Conservation (phyloP, 331 rosid species). For the Stylosanthes scabra region DNA sequence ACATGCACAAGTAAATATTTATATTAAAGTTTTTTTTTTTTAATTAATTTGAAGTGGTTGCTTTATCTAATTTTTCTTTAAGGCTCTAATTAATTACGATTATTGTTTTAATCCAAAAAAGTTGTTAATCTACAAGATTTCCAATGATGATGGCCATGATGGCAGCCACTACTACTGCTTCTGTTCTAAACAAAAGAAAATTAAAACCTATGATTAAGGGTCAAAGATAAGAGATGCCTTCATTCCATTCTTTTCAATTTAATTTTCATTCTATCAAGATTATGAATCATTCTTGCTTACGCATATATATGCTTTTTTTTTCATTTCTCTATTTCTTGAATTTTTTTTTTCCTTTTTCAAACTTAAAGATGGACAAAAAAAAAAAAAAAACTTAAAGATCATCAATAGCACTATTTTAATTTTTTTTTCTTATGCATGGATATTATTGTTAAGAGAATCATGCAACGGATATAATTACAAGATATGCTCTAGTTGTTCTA, state of each 20-base stretch:
- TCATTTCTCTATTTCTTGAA: constrained; percentile 31
- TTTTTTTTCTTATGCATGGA: constrained; percentile 41
- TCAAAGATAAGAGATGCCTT: constrained; percentile 50
- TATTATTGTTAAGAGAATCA: constrained; percentile 45
- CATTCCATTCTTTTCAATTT: constrained; percentile 25
- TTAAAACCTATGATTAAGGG: constrained; percentile 53
- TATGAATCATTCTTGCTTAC: constrained; percentile 27
- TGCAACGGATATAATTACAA: constrained; percentile 34
- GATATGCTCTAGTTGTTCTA: constrained; percentile 49
- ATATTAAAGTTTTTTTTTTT: constrained; percentile 23
- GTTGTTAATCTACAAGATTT: constrained; percentile 48
- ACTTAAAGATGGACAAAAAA: too few relatives aligned
- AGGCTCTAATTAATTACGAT: constrained; percentile 35
- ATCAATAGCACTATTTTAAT: constrained; percentile 32
- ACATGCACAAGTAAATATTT: constrained; percentile 46
- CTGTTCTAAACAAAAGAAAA: constrained; percentile 46
- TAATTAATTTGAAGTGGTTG: neutral
- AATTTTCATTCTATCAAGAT: constrained; percentile 14
- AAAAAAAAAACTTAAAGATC: too few relatives aligned
- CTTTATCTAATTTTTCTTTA: constrained; percentile 40
- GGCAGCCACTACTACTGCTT: constrained; percentile 51
- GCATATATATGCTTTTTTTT: constrained; percentile 17
- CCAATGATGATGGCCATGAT: constrained; percentile 76
- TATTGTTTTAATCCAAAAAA: constrained; percentile 45
- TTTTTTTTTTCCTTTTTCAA: constrained; percentile 19